phyloP scores from a whole-genome alignment of 1,139 yeast species.

The Protomyces macrosporus region DNA sequence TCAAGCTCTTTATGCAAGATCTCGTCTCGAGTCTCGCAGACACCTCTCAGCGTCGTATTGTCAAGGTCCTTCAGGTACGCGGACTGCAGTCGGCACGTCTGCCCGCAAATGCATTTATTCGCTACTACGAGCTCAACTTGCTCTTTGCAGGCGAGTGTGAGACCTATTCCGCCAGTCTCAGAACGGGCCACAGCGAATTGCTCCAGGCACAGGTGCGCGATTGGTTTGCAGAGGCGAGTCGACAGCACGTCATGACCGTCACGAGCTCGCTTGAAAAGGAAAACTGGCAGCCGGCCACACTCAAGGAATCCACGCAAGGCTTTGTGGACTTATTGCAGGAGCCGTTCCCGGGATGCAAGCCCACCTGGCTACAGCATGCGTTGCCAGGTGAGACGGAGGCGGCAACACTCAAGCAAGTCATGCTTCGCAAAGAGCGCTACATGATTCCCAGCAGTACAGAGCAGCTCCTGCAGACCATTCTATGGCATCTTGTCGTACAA shows the following conservation, averaged over 20 bases:
- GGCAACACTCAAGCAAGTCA: neutral
- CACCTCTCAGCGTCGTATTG: conserved; percentile 68
- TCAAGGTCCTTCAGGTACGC: conserved; percentile 72
- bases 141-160: conserved; percentile 81
- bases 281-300: conserved; percentile 56
- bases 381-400: neutral
- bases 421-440: neutral
- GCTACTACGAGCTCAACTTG: conserved; percentile 61
- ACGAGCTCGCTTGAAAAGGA: conserved; percentile 58
- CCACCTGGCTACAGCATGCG: neutral
- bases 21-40: conserved; percentile 63
- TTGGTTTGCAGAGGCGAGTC: conserved; percentile 57
- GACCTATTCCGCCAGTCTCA: conserved; percentile 66
- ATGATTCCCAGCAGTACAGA: conserved; percentile 11
- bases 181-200: conserved; percentile 56
- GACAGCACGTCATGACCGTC: conserved; percentile 44
- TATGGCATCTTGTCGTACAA: conserved; percentile 39
- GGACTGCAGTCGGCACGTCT: conserved; percentile 60
- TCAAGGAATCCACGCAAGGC: conserved; percentile 48
- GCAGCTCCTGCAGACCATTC: conserved; percentile 1
- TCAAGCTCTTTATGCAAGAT: conserved; percentile 33
- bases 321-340: conserved; percentile 46
- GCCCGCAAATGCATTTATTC: conserved; percentile 50
- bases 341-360: conserved; percentile 7
- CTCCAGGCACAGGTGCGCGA: conserved; percentile 46